Conservation (phyloP, 768 basidiomycete species). For the Inosperma sp. region DNA sequence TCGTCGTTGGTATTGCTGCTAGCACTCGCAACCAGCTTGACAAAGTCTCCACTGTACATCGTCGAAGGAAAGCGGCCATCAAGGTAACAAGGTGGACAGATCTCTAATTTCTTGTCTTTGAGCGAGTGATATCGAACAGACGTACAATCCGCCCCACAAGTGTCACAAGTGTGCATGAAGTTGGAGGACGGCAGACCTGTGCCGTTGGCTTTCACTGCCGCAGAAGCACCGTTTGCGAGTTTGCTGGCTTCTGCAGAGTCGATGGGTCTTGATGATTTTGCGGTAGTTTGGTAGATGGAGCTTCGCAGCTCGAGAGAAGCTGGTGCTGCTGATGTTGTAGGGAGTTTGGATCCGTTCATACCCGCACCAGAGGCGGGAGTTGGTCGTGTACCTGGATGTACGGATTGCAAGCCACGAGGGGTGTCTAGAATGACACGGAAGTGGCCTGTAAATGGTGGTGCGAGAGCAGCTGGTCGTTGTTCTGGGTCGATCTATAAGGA, state of each 20-base stretch:
- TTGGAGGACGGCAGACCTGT: constrained; percentile 42
- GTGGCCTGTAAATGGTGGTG: constrained; percentile 97
- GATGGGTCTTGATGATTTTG: constrained; percentile 74
- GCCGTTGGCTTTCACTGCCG: constrained; percentile 44
- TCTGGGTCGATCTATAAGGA: constrained; percentile 86
- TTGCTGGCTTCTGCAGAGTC: constrained; percentile 61
- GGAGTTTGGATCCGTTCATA: constrained; percentile 43
- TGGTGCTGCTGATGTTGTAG: constrained; percentile 39
- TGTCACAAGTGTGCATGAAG: constrained; percentile 77
- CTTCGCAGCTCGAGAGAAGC: constrained; percentile 85
- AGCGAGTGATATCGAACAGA: constrained; percentile 85
- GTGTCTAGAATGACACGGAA: constrained; percentile 98
- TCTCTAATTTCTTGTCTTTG: constrained; percentile 86
- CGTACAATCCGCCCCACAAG: constrained; percentile 93
- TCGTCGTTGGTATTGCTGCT: constrained; percentile 47
- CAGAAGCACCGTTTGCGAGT: constrained; percentile 50
- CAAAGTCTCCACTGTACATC: constrained; percentile 97
- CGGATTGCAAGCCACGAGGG: constrained; percentile 90
- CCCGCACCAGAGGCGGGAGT: constrained; percentile 34
- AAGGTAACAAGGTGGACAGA: constrained; percentile 90
- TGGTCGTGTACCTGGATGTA: constrained; percentile 76
- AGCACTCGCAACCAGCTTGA: constrained; percentile 60
- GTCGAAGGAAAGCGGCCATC: constrained; percentile 94
- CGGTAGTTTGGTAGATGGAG: constrained; percentile 83
- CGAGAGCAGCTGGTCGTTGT: constrained; percentile 87